A percentile compares a stretch with the other conserved stretches of the same genome.
Evolutionary conservation across 768 basidiomycete genomes (phyloP).

Genomic region (Megacollybia marginata): DNA sequence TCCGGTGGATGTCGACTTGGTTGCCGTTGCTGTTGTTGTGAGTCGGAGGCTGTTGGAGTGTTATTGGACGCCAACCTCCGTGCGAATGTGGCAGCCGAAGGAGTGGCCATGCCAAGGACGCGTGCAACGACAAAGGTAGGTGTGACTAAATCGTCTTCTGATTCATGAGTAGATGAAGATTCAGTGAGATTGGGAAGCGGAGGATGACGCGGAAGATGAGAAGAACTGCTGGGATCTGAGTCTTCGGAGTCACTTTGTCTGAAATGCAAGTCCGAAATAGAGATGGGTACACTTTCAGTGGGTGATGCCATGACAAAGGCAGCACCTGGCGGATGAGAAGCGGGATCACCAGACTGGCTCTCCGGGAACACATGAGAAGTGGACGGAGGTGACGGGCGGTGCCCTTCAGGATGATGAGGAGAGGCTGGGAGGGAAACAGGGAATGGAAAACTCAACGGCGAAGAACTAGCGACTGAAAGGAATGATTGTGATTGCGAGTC

Average conservation of each 20-base stretch:
- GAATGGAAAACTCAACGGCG: slow-evolving; percentile 29
- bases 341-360: slow-evolving; percentile 2
- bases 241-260: slow-evolving; percentile 33
- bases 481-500: slow-evolving; percentile 11
- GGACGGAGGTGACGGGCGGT: slow-evolving; percentile 12
- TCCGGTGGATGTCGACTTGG: too few species aligned
- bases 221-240: not conserved
- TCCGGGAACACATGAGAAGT: slow-evolving; percentile 2
- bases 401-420: slow-evolving; percentile 22
- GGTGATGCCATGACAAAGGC: slow-evolving; percentile 35
- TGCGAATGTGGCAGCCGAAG: too few species aligned
- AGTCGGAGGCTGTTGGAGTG: too few species aligned
- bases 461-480: slow-evolving; percentile 11
- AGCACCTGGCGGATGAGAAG: slow-evolving; percentile 21
- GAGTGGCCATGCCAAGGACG: not conserved
- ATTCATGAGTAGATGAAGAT: not conserved
- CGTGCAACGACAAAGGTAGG: not conserved
- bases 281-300: slow-evolving; percentile 49
- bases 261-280: slow-evolving; percentile 45
- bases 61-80: too few species aligned
- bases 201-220: slow-evolving; percentile 7
- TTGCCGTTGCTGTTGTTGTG: too few species aligned
- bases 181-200: slow-evolving; percentile 2
- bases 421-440: slow-evolving; percentile 39
- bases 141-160: not conserved